phyloP scores from a whole-genome alignment of 306 rosid genomes.

The Quercus aquifolioides region DNA sequence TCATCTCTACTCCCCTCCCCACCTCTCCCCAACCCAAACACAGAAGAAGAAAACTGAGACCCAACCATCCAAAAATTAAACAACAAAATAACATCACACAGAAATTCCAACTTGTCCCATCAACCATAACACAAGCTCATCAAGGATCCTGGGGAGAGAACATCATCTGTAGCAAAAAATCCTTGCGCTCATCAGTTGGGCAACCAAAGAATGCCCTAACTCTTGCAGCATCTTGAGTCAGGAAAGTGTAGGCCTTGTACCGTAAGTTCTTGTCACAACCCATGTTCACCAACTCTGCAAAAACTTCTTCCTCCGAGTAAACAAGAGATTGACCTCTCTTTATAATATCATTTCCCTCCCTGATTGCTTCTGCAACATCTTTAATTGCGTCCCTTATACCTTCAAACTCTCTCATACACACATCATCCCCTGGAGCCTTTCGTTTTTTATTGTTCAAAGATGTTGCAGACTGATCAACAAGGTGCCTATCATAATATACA shows the following conservation, averaged over 20 bases:
- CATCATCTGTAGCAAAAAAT: constrained; percentile 7
- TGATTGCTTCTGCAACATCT: constrained; percentile 18
- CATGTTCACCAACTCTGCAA: constrained; percentile 13
- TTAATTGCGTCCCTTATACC: constrained; percentile 12
- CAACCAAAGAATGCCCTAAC: constrained; percentile 22
- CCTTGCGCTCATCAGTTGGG: constrained; percentile 17
- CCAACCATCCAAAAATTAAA: background rate
- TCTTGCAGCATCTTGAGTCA: constrained; percentile 15
- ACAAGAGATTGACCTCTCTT: constrained; percentile 9
- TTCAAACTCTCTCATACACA: constrained; percentile 7
- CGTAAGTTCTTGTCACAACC: background rate
- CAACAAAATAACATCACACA: background rate
- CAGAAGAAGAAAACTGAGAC: background rate
- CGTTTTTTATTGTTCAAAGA: constrained; percentile 2
- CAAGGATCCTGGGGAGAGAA: constrained; percentile 4
- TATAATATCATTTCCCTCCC: constrained; percentile 21
- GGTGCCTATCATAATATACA: background rate
- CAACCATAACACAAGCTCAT: background rate
- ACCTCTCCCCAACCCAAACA: no score
- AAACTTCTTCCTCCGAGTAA: constrained; percentile 14
- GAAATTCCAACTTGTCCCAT: background rate
- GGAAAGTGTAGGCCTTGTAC: constrained; percentile 8
- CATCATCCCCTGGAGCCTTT: background rate
- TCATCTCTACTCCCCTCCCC: no score
- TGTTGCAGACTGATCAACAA: background rate